phyloP scores from a whole-genome alignment of 2,329 filamentous ascomycete genomes.

The Neodidymelliopsis sp. region DNA sequence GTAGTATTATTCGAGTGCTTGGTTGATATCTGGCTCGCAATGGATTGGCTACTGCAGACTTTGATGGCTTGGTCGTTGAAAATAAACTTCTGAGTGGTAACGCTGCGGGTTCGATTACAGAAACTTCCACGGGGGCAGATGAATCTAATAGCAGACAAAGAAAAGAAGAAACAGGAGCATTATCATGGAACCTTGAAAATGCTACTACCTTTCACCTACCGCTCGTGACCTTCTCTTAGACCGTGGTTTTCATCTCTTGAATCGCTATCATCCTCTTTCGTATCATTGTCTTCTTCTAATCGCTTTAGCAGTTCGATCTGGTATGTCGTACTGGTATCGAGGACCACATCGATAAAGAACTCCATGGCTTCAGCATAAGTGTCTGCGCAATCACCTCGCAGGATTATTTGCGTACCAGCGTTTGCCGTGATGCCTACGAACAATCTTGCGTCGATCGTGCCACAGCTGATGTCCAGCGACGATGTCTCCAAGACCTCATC shows the following conservation, averaged over 20 bases:
- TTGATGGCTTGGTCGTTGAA: background rate
- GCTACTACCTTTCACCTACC: background rate
- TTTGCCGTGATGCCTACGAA: slow-evolving; percentile 4
- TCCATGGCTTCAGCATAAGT: slow-evolving; percentile 8
- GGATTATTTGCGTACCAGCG: background rate
- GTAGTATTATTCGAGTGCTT: too few species aligned
- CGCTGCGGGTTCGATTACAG: background rate
- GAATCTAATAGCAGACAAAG: background rate
- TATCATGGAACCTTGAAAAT: background rate
- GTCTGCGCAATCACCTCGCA: slow-evolving; percentile 5
- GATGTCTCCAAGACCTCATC: background rate
- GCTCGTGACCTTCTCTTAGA: too few species aligned
- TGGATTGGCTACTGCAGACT: background rate
- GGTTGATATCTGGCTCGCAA: too few species aligned
- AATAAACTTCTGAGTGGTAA: background rate
- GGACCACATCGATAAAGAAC: slow-evolving; percentile 8
- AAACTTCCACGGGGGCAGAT: background rate
- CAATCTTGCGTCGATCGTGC: background rate
- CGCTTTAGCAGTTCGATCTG: slow-evolving; percentile 1
- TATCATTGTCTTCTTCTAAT: background rate
- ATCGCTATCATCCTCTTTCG: background rate
- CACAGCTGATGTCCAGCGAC: slow-evolving; percentile 1
- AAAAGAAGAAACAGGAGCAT: background rate
- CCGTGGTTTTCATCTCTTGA: too few species aligned
- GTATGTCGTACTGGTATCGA: slow-evolving; percentile 1